These are phyloP conservation scores for Mucor mucedo DNA, from an alignment of 371 early-diverging fungal genomes.

Conservation along the genomic window DNA sequence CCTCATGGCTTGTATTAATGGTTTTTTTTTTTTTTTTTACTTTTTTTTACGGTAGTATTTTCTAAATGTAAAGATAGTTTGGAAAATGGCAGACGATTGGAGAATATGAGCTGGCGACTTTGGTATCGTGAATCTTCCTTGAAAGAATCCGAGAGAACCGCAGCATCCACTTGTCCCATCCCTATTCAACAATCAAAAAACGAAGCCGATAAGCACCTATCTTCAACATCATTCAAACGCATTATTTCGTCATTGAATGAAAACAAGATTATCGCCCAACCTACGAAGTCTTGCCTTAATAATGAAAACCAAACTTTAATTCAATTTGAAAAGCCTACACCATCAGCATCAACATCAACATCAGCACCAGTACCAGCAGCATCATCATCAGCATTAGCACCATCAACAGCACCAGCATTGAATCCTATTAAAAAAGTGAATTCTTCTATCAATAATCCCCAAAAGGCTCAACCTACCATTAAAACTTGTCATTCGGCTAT, in stretches of 20 bases:
- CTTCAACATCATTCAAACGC: conserved; percentile 43
- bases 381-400: background rate
- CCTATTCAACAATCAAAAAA: conserved; percentile 18
- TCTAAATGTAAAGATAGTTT: conserved; percentile 48
- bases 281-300: no score
- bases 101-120: conserved; percentile 46
- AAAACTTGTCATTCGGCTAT: no score
- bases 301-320: background rate
- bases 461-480: no score
- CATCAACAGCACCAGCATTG: background rate
- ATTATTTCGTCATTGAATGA: conserved; percentile 35
- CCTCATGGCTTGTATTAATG: no score
- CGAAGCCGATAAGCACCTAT: conserved; percentile 28
- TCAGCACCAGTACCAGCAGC: background rate
- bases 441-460: background rate
- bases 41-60: conserved; percentile 26
- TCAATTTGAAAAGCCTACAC: background rate
- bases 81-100: conserved; percentile 46
- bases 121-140: conserved; percentile 25
- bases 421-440: background rate
- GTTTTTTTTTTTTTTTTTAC: background rate
- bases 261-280: background rate
- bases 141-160: conserved; percentile 6
- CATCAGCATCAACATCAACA: background rate
- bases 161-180: background rate